phyloP scores from a whole-genome alignment of 139 green algal genomes.

The Closterium sp. region DNA sequence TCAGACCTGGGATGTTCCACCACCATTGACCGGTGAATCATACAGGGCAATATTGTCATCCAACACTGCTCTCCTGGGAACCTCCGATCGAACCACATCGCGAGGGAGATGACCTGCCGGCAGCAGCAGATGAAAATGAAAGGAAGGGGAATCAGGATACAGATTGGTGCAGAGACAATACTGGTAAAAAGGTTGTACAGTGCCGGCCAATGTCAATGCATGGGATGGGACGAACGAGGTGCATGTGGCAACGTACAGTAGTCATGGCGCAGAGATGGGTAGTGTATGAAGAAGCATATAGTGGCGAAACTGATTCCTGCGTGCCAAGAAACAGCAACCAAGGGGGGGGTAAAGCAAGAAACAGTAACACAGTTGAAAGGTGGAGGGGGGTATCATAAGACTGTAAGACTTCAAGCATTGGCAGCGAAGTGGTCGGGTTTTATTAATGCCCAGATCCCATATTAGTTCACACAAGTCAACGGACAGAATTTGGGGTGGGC shows the following conservation, averaged over 20 bases:
- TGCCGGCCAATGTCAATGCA: no score
- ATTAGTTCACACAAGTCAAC: no score
- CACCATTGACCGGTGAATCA: background rate
- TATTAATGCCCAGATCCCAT: no score
- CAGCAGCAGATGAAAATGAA: background rate
- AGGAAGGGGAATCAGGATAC: no score
- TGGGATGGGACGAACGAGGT: background rate
- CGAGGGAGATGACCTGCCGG: background rate
- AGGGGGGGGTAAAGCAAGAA: background rate
- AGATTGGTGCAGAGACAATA: background rate
- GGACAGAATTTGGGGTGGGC: no score
- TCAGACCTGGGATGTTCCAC: background rate
- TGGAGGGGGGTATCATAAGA: background rate
- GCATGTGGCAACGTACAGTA: background rate
- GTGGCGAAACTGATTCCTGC: background rate
- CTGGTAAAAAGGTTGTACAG: no score
- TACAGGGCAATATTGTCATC: background rate
- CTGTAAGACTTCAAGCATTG: background rate
- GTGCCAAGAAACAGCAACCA: background rate
- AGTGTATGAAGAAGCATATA: conserved; percentile 1
- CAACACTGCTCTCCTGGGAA: background rate
- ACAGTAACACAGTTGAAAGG: background rate
- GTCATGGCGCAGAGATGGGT: conserved; percentile 6
- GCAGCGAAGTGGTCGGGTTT: no score
- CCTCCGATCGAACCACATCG: background rate